Evolutionary conservation across 805 yeast species (phyloP), one percentile per base, ranked within the genome.

Genomic region (Huiozyma naganishii): DNA sequence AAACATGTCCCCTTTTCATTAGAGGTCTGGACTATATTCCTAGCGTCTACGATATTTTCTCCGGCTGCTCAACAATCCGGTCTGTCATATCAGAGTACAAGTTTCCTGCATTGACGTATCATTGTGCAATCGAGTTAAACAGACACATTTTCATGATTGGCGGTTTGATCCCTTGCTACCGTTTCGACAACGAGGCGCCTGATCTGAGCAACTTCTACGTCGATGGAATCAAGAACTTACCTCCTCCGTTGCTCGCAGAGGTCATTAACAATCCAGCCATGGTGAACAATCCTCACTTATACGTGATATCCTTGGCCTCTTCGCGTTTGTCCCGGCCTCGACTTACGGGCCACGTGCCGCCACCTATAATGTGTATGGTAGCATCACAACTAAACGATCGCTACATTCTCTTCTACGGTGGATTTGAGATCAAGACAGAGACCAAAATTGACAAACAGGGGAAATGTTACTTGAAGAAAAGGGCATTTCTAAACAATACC

Each of bases 351-450:
- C 70, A 69, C 37, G 53, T 67, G 5, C 87, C 88, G 0, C 72
- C 74, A 4, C 71, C 79, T 3, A 52, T 80, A 13, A 54, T 74
- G 37, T 71, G 76, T 43, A 63, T 77, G 57, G 53, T 69, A 6
- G 69, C 74, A 12, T 66, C 76, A 7, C 67, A 62, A 43, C 62
- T 83, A 5, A 73, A 83, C 5, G 66, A 70, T n/a, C 61, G 76
- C 33, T 79, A 79, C 52, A 68, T 77, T 11, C 70, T 81, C 49
- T 71, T 73, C 46, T 80, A 75, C 54, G 94, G 90, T n/a, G 94
- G 92, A 0, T 74, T 80, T 55, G 74, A 73, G 52, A 48, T 54
- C 6, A 68, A 69, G 13, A 57, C 60, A 6, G 62, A 65, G 12
- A 57, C 62, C 6, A 47, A 48, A 8, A 45, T 55, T 3, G 55